A percentile compares a stretch with the other conserved stretches of the same genome.
phyloP scores from a whole-genome alignment of 768 basidiomycete genomes.

The Punctularia strigosozonata region DNA sequence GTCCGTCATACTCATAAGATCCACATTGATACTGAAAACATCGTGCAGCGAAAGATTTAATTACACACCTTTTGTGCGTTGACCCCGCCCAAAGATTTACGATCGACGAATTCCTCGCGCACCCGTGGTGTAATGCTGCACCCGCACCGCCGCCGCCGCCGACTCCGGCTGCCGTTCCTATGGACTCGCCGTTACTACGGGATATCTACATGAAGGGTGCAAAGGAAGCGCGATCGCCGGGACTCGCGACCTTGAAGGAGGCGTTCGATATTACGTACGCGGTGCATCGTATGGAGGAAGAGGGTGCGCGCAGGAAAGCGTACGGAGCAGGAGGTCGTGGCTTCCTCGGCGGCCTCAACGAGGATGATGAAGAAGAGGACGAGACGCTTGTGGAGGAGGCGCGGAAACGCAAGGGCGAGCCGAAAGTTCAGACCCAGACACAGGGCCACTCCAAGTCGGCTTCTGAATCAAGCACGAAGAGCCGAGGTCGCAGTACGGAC shows the following conservation, averaged over 20 bases:
- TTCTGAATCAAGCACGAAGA: slow-evolving; percentile 13
- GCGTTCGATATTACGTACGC: slow-evolving; percentile 99
- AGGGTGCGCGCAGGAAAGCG: slow-evolving; percentile 78
- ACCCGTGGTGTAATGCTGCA: slow-evolving; percentile 84
- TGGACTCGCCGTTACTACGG: slow-evolving; percentile 88
- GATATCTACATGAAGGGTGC: slow-evolving; percentile 71
- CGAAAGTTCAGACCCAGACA: slow-evolving; percentile 7
- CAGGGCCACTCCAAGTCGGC: slow-evolving; percentile 20
- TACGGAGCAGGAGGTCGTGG: slow-evolving; percentile 75
- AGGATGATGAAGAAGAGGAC: slow-evolving; percentile 71
- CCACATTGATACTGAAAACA: slow-evolving; percentile 5
- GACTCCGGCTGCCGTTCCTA: slow-evolving; percentile 45
- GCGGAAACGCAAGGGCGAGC: slow-evolving; percentile 12
- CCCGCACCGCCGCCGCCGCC: slow-evolving; percentile 53
- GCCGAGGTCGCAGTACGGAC: slow-evolving; percentile 17
- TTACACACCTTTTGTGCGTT: slow-evolving; percentile 88
- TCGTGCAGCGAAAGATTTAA: slow-evolving; percentile 82
- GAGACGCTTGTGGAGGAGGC: slow-evolving; percentile 42
- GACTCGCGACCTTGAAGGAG: slow-evolving; percentile 87
- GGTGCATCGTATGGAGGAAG: slow-evolving; percentile 99
- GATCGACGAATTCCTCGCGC: slow-evolving; percentile 93
- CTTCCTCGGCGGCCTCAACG: slow-evolving; percentile 80
- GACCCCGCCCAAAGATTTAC: slow-evolving; percentile 94
- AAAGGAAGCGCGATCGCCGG: slow-evolving; percentile 75
- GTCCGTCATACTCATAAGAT: background rate